These are phyloP conservation scores for Cryptosporidium andersoni DNA, from an alignment of 169 alveolate genomes.

Conservation along the genomic window DNA sequence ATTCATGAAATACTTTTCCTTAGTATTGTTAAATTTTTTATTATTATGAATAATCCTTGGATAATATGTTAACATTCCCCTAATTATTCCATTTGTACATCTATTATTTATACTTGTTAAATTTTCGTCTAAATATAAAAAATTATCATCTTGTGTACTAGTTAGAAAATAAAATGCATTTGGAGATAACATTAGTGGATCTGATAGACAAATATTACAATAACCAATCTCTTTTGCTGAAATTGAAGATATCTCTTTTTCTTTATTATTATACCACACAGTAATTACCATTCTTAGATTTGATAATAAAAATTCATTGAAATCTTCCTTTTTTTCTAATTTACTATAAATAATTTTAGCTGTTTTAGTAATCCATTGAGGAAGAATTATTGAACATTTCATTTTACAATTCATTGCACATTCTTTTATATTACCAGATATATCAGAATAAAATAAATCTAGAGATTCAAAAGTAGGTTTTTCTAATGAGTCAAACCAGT, in stretches of 20 bases:
- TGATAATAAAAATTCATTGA: slow-evolving; percentile 23
- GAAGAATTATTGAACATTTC: slow-evolving; percentile 4
- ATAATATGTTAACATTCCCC: slow-evolving; percentile 2
- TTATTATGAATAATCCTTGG: background rate
- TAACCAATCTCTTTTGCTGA: slow-evolving; percentile 33
- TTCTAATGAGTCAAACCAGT: slow-evolving; percentile 20
- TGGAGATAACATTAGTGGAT: slow-evolving; percentile 15
- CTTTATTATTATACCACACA: slow-evolving; percentile 9
- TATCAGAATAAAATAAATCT: slow-evolving; percentile 40
- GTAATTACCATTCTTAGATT: slow-evolving; percentile 27
- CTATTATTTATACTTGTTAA: background rate
- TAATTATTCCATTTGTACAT: slow-evolving; percentile 42
- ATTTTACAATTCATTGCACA: slow-evolving; percentile 17
- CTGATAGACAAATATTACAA: background rate
- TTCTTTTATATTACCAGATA: slow-evolving; percentile 16
- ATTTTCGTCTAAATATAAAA: background rate
- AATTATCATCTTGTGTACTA: slow-evolving; percentile 23
- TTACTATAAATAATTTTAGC: slow-evolving; percentile 15
- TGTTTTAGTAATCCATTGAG: slow-evolving; percentile 31
- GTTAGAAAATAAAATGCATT: slow-evolving; percentile 26
- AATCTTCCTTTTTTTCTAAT: background rate
- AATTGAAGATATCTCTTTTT: background rate
- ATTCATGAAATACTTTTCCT: no score
- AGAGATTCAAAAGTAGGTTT: background rate
- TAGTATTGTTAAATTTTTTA: no score